Evolutionary conservation across 2,329 filamentous ascomycete species (phyloP).

Genomic region (Teratosphaeria gauchensis): DNA sequence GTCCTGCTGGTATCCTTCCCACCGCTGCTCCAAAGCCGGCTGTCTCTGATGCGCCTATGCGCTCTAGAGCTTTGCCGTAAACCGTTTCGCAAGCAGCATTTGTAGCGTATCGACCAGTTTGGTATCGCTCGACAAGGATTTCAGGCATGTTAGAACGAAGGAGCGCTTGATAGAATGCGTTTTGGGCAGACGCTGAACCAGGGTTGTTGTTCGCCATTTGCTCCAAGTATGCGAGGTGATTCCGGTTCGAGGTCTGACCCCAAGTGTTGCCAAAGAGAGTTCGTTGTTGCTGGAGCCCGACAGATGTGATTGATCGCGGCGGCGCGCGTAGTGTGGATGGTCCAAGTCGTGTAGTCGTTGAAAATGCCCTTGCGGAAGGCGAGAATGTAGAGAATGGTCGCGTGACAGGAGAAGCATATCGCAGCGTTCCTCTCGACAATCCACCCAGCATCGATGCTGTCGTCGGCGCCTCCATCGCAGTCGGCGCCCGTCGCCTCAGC

Average conservation of each 20-base stretch:
- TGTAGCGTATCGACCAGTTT: conserved; percentile 73
- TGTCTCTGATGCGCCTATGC: conserved; percentile 43
- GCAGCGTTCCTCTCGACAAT: conserved; percentile 26
- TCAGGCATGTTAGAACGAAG: conserved; percentile 87
- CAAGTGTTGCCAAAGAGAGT: conserved; percentile 32
- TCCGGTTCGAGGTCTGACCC: conserved; percentile 36
- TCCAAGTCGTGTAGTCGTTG: conserved; percentile 28
- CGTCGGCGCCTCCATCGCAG: conserved; percentile 1
- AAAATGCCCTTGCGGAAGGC: conserved; percentile 26
- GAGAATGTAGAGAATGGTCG: conserved; percentile 18
- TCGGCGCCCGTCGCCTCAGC: conserved; percentile 5
- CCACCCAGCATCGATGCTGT: conserved; percentile 8
- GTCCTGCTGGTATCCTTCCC: conserved; percentile 25
- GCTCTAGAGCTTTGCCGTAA: conserved; percentile 66
- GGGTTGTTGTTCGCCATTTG: conserved; percentile 90
- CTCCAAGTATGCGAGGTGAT: conserved; percentile 73
- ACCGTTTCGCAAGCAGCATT: conserved; percentile 68
- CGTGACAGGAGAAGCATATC: conserved; percentile 27
- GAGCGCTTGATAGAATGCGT: conserved; percentile 86
- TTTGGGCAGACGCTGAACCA: conserved; percentile 75
- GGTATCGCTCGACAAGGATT: conserved; percentile 83
- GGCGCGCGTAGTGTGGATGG: conserved; percentile 11
- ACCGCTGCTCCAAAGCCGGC: conserved; percentile 11
- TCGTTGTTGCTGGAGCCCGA: conserved; percentile 35
- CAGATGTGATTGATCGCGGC: conserved; percentile 7